Percentiles rank a stretch among this genome's conserved stretches.
phyloP scores from a whole-genome alignment of 257 asterid species.

The Lavandula angustifolia region DNA sequence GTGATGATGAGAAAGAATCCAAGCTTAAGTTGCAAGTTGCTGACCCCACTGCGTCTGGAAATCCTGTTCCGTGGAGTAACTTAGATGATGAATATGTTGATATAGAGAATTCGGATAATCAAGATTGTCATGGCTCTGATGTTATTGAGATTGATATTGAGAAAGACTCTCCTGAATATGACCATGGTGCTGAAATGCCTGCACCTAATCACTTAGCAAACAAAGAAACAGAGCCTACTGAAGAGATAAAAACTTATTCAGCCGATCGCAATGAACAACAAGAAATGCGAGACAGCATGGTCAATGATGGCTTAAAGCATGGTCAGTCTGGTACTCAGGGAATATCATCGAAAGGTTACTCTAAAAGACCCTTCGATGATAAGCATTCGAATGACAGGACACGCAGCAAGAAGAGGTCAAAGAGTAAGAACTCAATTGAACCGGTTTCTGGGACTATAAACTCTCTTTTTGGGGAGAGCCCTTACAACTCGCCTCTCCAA shows the following conservation, averaged over 20 bases:
- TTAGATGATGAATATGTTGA: conserved; percentile 52
- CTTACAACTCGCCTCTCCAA: conserved; percentile 49
- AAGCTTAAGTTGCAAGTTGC: conserved; percentile 29
- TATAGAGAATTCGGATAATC: conserved; percentile 49
- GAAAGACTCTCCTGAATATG: conserved; percentile 55
- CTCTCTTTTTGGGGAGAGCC: conserved; percentile 54
- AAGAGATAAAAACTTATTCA: conserved; percentile 44
- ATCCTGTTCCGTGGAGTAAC: background rate
- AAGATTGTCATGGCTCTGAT: conserved; percentile 53
- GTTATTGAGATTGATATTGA: conserved; percentile 68
- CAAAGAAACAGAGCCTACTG: conserved; percentile 49
- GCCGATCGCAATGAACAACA: conserved; percentile 40
- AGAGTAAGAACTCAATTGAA: conserved; percentile 49
- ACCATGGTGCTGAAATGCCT: conserved; percentile 46
- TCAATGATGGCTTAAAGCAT: conserved; percentile 42
- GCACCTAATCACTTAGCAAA: conserved; percentile 38
- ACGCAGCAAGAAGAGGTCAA: conserved; percentile 52
- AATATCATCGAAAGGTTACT: conserved; percentile 46
- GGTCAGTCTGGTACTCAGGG: conserved; percentile 46
- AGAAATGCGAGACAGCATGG: conserved; percentile 40
- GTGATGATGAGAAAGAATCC: conserved; percentile 66
- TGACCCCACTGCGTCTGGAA: too few species aligned
- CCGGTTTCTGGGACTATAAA: conserved; percentile 51
- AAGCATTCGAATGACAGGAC: conserved; percentile 48
- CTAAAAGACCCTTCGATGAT: conserved; percentile 59